phyloP scores from a whole-genome alignment of 164 flowering plant genomes.

The Magnolia changhungtana region DNA sequence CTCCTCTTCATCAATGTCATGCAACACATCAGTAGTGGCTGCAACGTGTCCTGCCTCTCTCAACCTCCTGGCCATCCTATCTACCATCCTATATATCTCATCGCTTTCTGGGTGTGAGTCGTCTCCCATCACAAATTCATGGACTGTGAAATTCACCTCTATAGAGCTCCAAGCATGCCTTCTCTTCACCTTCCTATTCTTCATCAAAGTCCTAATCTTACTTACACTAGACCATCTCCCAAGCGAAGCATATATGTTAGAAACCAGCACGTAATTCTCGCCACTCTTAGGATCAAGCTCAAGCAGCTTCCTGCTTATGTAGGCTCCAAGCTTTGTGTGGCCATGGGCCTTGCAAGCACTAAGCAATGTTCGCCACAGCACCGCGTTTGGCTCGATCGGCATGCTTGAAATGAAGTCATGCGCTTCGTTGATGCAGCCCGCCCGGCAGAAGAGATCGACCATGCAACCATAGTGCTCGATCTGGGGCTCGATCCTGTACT shows the following conservation, averaged over 20 bases:
- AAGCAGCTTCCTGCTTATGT: conserved; percentile 42
- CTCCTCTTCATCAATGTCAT: conserved; percentile 13
- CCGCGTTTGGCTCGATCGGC: conserved; percentile 60
- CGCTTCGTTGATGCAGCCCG: conserved; percentile 17
- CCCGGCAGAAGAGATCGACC: conserved; percentile 30
- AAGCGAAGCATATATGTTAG: conserved; percentile 15
- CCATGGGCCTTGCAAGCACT: conserved; percentile 51
- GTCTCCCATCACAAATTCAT: conserved; percentile 19
- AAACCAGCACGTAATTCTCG: conserved; percentile 17
- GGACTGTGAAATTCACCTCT: conserved; percentile 12
- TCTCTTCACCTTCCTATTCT: conserved; percentile 7
- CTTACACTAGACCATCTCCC: conserved; percentile 18
- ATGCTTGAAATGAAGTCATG: conserved; percentile 44
- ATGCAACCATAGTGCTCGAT: conserved; percentile 30
- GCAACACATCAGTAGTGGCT: conserved; percentile 1
- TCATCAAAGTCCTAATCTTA: conserved; percentile 19
- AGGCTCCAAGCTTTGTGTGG: conserved; percentile 40
- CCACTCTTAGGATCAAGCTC: conserved; percentile 13
- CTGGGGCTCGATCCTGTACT: conserved; percentile 20
- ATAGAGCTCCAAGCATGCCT: conserved; percentile 25
- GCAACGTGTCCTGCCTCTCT: conserved; percentile 9
- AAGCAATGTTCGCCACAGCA: conserved; percentile 64
- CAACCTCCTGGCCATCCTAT: conserved; percentile 6
- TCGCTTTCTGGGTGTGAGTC: conserved; percentile 9
- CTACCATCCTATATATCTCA: conserved; percentile 11